Conservation (phyloP, 2,329 filamentous ascomycete genomes). For the Pseudopyrenochaeta lycopersici region DNA sequence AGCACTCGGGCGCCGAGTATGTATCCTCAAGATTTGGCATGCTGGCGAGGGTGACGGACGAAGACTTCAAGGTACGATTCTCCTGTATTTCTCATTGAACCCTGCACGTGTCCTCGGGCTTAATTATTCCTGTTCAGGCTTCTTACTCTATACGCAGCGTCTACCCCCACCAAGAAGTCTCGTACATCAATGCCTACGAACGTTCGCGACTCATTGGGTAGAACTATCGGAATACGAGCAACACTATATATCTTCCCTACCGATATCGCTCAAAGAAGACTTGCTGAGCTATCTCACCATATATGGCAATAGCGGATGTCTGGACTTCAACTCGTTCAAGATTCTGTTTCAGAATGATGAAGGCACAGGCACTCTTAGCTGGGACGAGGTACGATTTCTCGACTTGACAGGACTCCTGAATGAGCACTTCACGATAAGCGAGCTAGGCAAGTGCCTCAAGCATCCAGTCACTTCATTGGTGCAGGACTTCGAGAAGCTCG, state of each 20-base stretch:
- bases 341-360: slow-evolving; percentile 57
- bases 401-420: slow-evolving; percentile 64
- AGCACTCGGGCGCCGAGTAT: slow-evolving; percentile 15
- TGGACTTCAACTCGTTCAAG: slow-evolving; percentile 57
- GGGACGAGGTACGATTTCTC: slow-evolving; percentile 58
- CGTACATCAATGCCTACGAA: slow-evolving; percentile 61
- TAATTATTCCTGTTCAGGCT: slow-evolving; percentile 19
- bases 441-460: slow-evolving; percentile 57
- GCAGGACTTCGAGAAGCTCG: slow-evolving; percentile 23
- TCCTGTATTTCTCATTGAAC: background rate
- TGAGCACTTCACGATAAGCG: slow-evolving; percentile 57
- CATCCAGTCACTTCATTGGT: slow-evolving; percentile 6
- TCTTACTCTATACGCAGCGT: slow-evolving; percentile 40
- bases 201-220: slow-evolving; percentile 65
- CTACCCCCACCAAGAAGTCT: slow-evolving; percentile 52
- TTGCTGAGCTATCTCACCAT: slow-evolving; percentile 66
- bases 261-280: slow-evolving; percentile 60
- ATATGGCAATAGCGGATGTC: slow-evolving; percentile 55
- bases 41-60: slow-evolving; percentile 33
- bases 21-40: slow-evolving; percentile 29
- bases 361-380: slow-evolving; percentile 45
- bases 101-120: slow-evolving; percentile 12
- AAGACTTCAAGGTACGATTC: slow-evolving; percentile 37
- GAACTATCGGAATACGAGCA: slow-evolving; percentile 67
- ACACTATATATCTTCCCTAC: slow-evolving; percentile 61